Evolutionary conservation across 163 green algal species (phyloP).

Genomic region (Picocystis sp.): DNA sequence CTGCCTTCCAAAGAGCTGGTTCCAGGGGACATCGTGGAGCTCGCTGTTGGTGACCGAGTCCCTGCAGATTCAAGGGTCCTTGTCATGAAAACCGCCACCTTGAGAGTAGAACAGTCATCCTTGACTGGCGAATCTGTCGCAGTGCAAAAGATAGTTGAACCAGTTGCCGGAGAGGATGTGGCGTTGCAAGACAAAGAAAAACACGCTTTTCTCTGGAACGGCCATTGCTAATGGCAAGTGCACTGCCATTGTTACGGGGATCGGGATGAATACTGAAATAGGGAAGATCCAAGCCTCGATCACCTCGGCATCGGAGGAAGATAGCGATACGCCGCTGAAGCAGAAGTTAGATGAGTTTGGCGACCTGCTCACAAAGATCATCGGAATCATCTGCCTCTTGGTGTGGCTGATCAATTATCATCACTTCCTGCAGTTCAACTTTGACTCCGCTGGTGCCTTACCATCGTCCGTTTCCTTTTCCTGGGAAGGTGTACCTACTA

Average conservation of each 20-base stretch:
- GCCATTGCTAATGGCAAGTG: constrained; percentile 70
- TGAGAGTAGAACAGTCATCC: constrained; percentile 76
- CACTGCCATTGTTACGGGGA: constrained; percentile 35
- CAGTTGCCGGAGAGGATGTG: constrained; percentile 19
- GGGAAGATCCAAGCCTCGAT: constrained; percentile 81
- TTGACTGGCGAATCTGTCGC: constrained; percentile 75
- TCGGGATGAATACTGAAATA: constrained; percentile 92
- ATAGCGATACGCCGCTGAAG: constrained; percentile 87
- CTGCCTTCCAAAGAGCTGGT: constrained; percentile 80
- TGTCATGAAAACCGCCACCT: constrained; percentile 55
- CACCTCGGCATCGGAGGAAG: constrained; percentile 53
- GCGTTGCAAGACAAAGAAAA: constrained; percentile 54
- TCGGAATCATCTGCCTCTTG: constrained; percentile 78
- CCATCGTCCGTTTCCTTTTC: constrained; percentile 28
- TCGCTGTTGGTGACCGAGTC: constrained; percentile 68
- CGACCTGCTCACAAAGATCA: constrained; percentile 78
- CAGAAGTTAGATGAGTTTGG: constrained; percentile 95
- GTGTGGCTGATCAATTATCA: constrained; percentile 98
- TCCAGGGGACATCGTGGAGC: constrained; percentile 85
- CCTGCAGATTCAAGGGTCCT: constrained; percentile 6
- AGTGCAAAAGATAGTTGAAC: constrained; percentile 40
- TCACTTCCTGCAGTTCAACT: constrained; percentile 63
- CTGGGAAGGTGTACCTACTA: constrained; percentile 84
- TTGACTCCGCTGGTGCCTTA: constrained; percentile 6
- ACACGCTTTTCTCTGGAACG: constrained; percentile 92